Percentiles rank a stretch among this genome's conserved stretches.
These are phyloP conservation scores for Acanthamoeba castellanii DNA, from an alignment of 208 protist species.

Conservation along the genomic window DNA sequence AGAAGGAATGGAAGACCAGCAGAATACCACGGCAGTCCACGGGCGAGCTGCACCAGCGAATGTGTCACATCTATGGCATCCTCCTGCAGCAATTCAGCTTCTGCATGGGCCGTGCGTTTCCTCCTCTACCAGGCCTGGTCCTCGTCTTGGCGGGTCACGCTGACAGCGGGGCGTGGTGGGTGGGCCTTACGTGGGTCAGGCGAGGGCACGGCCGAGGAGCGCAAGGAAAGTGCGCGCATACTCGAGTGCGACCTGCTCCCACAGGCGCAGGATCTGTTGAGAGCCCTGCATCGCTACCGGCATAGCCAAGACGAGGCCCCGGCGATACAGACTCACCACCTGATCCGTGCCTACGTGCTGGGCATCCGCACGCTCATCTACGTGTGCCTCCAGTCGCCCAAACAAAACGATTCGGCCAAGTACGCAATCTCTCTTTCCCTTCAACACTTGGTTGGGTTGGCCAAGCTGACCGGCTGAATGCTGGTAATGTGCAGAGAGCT, in stretches of 20 bases:
- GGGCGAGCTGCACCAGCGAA: background rate
- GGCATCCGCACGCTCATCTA: background rate
- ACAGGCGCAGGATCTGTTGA: too few species aligned
- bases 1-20: background rate
- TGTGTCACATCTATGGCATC: background rate
- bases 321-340: background rate
- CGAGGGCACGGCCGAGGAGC: too few species aligned
- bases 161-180: background rate
- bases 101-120: background rate
- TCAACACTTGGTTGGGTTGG: background rate
- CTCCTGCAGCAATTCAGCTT: background rate
- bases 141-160: background rate
- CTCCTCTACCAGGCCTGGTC: background rate
- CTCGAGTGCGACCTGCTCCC: too few species aligned
- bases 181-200: too few species aligned
- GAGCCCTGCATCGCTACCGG: too few species aligned
- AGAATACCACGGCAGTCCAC: background rate
- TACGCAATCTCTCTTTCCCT: background rate
- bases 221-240: too few species aligned
- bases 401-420: background rate
- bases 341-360: background rate
- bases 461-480: background rate
- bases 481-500: background rate
- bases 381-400: background rate
- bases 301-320: background rate